Percentiles rank a stretch among this genome's conserved stretches.
These are phyloP conservation scores for Poa pratensis DNA, from an alignment of 176 grass and related monocot species.

Conservation along the genomic window DNA sequence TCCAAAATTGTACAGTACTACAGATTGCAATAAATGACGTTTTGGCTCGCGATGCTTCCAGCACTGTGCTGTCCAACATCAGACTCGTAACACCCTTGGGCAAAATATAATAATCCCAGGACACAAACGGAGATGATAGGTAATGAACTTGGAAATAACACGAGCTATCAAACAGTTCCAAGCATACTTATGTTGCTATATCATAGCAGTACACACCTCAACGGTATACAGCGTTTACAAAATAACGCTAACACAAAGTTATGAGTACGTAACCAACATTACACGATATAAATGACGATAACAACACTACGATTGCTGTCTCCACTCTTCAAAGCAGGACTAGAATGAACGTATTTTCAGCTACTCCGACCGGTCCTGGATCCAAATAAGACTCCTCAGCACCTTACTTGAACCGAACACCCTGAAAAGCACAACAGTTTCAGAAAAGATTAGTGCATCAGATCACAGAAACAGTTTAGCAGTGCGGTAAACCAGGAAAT, in stretches of 20 bases:
- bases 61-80: too few relatives aligned
- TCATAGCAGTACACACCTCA: background rate
- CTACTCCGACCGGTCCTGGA: background rate
- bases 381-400: background rate
- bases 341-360: background rate
- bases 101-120: too few relatives aligned
- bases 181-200: background rate
- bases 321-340: background rate
- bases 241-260: background rate
- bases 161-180: background rate
- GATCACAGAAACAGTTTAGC: background rate
- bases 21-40: too few relatives aligned
- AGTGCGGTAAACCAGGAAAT: conserved; percentile 1
- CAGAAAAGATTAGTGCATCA: conserved; percentile 8
- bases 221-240: background rate
- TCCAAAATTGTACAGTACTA: too few relatives aligned
- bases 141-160: background rate
- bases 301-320: background rate
- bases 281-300: background rate
- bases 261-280: background rate
- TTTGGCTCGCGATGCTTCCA: too few relatives aligned
- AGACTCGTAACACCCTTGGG: too few relatives aligned
- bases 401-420: background rate
- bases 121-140: background rate
- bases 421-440: conserved; percentile 36